Conservation (phyloP, 2,329 filamentous ascomycete genomes). For the Hypoxylon sp. region DNA sequence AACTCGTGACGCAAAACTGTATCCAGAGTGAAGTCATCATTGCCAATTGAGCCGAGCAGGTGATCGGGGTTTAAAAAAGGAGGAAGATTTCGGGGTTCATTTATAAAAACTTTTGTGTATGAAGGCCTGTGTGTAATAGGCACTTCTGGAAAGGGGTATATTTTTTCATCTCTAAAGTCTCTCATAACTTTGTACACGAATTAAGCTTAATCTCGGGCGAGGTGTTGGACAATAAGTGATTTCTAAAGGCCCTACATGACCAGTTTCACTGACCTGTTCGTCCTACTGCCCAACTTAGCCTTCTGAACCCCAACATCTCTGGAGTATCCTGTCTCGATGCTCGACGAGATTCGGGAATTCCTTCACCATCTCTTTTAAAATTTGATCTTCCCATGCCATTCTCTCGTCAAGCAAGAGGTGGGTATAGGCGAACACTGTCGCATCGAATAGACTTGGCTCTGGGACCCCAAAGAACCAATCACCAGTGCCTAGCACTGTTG, state of each 20-base stretch:
- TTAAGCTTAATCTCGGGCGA: background rate
- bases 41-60: no score
- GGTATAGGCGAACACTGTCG: conserved; percentile 90
- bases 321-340: conserved; percentile 73
- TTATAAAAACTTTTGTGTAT: background rate
- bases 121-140: background rate
- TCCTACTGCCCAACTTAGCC: background rate
- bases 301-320: conserved; percentile 61
- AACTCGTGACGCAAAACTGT: no score
- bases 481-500: conserved; percentile 58
- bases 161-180: background rate
- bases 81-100: no score
- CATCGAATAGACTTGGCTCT: conserved; percentile 84
- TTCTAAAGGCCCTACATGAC: no score
- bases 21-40: no score
- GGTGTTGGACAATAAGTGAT: background rate
- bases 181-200: conserved; percentile 2
- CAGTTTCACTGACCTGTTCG: background rate
- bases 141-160: background rate
- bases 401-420: conserved; percentile 79
- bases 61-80: no score
- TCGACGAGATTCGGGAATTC: conserved; percentile 73
- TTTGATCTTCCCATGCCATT: conserved; percentile 75
- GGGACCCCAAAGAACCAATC: conserved; percentile 66
- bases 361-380: conserved; percentile 70